phyloP scores from a whole-genome alignment of 305 asterid species.

The Fraxinus albicans region DNA sequence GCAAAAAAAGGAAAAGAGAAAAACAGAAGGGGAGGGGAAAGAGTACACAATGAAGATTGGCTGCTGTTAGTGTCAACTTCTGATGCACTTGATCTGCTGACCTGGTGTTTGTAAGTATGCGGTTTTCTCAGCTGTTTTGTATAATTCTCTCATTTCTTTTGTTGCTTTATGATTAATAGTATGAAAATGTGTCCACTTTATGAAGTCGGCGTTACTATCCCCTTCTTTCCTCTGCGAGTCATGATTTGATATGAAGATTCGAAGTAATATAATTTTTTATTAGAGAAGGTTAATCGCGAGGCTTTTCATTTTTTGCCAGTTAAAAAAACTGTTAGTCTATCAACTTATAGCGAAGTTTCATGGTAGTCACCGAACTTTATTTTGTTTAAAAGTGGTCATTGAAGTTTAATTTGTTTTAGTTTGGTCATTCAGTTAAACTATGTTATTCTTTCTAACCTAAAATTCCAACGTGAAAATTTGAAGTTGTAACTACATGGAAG shows the following conservation, averaged over 20 bases:
- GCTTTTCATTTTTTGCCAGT: neutral
- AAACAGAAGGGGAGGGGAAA: slow-evolving; percentile 17
- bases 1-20: neutral
- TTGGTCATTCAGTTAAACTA: neutral
- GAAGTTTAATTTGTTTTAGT: neutral
- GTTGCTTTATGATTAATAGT: neutral
- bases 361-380: neutral
- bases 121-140: neutral
- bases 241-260: neutral
- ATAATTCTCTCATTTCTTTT: neutral
- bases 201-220: neutral
- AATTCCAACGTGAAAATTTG: neutral
- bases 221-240: neutral
- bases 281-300: neutral
- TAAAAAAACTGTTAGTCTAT: neutral
- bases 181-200: neutral
- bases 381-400: neutral
- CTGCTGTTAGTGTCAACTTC: slow-evolving; percentile 21
- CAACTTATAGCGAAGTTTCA: neutral
- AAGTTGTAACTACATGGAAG: neutral
- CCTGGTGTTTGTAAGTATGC: neutral
- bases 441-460: neutral
- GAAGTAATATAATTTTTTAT: neutral
- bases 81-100: slow-evolving; percentile 24
- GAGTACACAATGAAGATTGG: slow-evolving; percentile 14